A percentile compares a stretch with the other conserved stretches of the same genome.
phyloP scores from a whole-genome alignment of 352 stramenopile genomes.

The Phytophthora cactorum region DNA sequence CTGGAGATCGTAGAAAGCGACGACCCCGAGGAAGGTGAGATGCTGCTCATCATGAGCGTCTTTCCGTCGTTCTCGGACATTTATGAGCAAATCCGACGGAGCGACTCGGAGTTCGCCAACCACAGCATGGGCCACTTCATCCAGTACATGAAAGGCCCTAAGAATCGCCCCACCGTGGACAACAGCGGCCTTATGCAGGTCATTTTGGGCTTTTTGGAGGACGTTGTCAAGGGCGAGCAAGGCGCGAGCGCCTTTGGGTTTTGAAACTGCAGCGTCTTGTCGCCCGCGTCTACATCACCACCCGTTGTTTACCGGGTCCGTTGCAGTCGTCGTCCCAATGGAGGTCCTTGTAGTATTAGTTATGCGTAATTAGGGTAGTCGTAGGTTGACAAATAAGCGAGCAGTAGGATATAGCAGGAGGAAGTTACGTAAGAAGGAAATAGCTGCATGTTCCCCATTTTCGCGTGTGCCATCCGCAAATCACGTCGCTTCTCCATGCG shows the following conservation, averaged over 20 bases:
- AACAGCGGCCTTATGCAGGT: slow-evolving; percentile 72
- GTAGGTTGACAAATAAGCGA: slow-evolving; percentile 38
- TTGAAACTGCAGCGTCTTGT: slow-evolving; percentile 51
- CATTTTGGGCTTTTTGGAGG: slow-evolving; percentile 79
- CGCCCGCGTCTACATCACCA: slow-evolving; percentile 24
- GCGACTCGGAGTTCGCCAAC: slow-evolving; percentile 80
- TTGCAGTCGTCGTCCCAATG: slow-evolving; percentile 33
- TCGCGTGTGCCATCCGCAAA: slow-evolving; percentile 13
- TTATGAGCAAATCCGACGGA: slow-evolving; percentile 83
- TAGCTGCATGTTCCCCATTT: slow-evolving; percentile 6
- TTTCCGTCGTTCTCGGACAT: slow-evolving; percentile 91
- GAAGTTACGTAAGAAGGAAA: slow-evolving; percentile 16
- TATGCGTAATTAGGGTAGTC: slow-evolving; percentile 36
- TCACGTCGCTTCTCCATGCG: slow-evolving; percentile 15
- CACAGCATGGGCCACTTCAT: slow-evolving; percentile 90
- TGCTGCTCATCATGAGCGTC: slow-evolving; percentile 82
- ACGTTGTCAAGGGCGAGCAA: slow-evolving; percentile 67
- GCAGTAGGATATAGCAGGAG: slow-evolving; percentile 11
- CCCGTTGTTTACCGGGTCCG: slow-evolving; percentile 24
- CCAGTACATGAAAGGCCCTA: slow-evolving; percentile 81
- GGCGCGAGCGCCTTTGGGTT: slow-evolving; percentile 76
- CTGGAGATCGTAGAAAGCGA: slow-evolving; percentile 83
- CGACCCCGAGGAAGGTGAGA: slow-evolving; percentile 79
- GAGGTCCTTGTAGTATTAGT: slow-evolving; percentile 38
- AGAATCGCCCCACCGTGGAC: slow-evolving; percentile 84